phyloP scores from a whole-genome alignment of 768 basidiomycete genomes.

The Lentinula lateritia region DNA sequence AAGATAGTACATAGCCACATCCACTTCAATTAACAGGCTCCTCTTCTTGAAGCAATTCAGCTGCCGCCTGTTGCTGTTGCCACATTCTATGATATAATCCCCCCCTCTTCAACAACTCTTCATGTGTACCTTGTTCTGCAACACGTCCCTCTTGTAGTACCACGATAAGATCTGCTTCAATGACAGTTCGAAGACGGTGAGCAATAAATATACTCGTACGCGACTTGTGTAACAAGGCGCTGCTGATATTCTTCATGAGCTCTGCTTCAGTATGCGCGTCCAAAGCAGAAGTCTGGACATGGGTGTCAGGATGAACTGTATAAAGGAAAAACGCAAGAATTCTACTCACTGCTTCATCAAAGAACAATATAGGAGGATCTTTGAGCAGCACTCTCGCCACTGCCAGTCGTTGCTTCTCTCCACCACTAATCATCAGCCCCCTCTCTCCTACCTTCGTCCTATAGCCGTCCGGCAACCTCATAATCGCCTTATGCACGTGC shows the following conservation, averaged over 20 bases:
- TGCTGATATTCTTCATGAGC: conserved; percentile 91
- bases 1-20: not conserved
- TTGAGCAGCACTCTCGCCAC: conserved; percentile 91
- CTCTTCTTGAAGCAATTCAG: conserved; percentile 1
- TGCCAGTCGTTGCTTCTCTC: conserved; percentile 96
- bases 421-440: conserved; percentile 97
- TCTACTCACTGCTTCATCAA: conserved; percentile 88
- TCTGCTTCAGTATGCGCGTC: conserved; percentile 95
- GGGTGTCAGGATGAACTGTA: not conserved
- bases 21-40: conserved; percentile 19
- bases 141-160: conserved; percentile 89
- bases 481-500: conserved; percentile 78
- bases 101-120: conserved; percentile 65
- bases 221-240: conserved; percentile 63
- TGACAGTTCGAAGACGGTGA: conserved; percentile 83
- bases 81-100: conserved; percentile 82
- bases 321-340: not conserved
- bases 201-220: conserved; percentile 97
- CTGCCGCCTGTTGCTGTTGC: conserved; percentile 59
- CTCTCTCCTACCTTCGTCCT: conserved; percentile 90
- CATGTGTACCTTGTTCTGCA: conserved; percentile 91
- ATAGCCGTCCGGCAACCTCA: conserved; percentile 81
- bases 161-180: conserved; percentile 93
- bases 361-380: conserved; percentile 94
- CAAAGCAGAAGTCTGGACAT: conserved; percentile 80